Evolutionary conservation across 139 green algal genomes (phyloP).

Genomic region (Monoraphidium neglectum): DNA sequence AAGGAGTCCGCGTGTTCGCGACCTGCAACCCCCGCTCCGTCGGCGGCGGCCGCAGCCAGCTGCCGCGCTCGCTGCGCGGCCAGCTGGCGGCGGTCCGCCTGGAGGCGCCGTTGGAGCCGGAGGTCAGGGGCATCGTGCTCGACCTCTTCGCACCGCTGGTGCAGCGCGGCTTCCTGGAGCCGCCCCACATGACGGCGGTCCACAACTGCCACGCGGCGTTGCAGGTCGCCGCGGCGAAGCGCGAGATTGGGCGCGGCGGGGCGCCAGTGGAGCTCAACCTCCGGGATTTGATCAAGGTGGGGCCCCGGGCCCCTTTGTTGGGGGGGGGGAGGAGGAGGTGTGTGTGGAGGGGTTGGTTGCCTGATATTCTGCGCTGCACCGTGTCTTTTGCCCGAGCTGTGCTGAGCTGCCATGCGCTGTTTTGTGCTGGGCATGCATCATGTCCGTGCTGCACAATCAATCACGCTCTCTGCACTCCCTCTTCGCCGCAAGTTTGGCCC

Average conservation of each 20-base stretch:
- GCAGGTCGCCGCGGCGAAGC: slow-evolving; percentile 1
- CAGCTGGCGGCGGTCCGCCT: slow-evolving; percentile 34
- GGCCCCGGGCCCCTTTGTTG: too few relatives aligned
- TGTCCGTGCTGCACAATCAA: too few relatives aligned
- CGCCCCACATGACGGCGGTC: slow-evolving; percentile 5
- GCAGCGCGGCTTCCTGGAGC: not conserved
- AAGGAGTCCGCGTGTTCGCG: slow-evolving; percentile 84
- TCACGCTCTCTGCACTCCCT: too few relatives aligned
- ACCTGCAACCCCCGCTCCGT: slow-evolving; percentile 91
- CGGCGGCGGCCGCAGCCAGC: slow-evolving; percentile 35
- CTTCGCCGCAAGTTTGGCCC: too few relatives aligned
- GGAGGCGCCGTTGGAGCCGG: slow-evolving; percentile 12
- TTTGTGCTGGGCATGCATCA: too few relatives aligned
- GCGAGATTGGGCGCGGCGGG: slow-evolving; percentile 16
- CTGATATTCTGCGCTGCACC: too few relatives aligned
- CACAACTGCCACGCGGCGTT: slow-evolving; percentile 28
- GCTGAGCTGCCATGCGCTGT: too few relatives aligned
- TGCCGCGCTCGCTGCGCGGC: slow-evolving; percentile 29
- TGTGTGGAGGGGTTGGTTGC: too few relatives aligned
- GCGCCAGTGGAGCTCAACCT: slow-evolving; percentile 37
- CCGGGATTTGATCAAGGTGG: slow-evolving; percentile 43
- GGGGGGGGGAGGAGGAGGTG: too few relatives aligned
- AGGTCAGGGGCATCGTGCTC: slow-evolving; percentile 35
- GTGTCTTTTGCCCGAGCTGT: too few relatives aligned
- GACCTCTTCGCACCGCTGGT: slow-evolving; percentile 22